Evolutionary conservation across 1,284 basidiomycete genomes (phyloP), one percentile per base, ranked within the genome.

Genomic region (Marasmius oreades): DNA sequence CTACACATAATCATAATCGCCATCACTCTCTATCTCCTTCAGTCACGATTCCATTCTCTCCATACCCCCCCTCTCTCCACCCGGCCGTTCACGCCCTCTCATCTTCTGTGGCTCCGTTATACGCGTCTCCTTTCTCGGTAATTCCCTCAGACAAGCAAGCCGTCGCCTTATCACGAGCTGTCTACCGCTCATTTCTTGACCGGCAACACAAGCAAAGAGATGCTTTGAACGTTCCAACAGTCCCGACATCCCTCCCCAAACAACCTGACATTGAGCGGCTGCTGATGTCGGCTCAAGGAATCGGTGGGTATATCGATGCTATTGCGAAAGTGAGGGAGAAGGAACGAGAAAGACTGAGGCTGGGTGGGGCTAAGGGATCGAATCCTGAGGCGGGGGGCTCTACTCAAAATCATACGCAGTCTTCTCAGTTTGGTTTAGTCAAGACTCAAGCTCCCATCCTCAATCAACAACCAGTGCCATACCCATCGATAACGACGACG

Each of bases 301-400:
- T 87, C 12, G 81, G 82, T 23, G 73, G 73, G 1, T 91, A 86
- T 63, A 85, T 91, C 2, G 88, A 90, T 58, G 79, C 80, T 5
- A 79, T 90, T 2, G 84, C 82, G 1, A 80, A 80, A 58, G 88
- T 90, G 60, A 74, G 89, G 6, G 88, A 91, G 58, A 76, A 75
- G 52, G 89, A 90, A 66, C 75, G 88, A 3, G 89, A 91, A 62
- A 75, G 88, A 14, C 74, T 90, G 52, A 80, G 81, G 59, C 73
- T 78, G 47, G 87, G 88, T 66, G 74, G 85, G n/a, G 5, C n/a
- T 12, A 26, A 50, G 20, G 16, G 4, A 12, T 82, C 83, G 66
- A 67, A 64, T 16, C 34, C 69, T 65, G 3, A 70, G 66, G 4
- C 67, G 75, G 42, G 59, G 75, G 42, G 59, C 67, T 16, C 74